Base-by-base conservation (phyloP, 2,329 filamentous ascomycete species). In the Knufia petricola region DNA sequence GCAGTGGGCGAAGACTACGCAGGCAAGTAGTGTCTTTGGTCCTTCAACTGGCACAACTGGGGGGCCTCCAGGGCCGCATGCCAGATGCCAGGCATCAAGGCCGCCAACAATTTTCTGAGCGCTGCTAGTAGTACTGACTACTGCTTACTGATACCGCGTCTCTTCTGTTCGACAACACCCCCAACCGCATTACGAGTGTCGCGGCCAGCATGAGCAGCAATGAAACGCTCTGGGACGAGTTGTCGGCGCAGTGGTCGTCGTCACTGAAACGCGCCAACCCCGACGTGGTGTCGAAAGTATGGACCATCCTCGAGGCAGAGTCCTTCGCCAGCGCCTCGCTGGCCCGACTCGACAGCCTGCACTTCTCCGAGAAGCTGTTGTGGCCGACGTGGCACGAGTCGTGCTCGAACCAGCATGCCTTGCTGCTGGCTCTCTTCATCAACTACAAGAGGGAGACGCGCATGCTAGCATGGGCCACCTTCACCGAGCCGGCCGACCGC, bases 351-450 rank as follows among this genome's bases (percentile, higher is more conserved):
- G 92, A 98, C 68, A 90, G 88, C 58, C 69, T 96, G 59, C 92
- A 95, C 69, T 81, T 89, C 36, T 69, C 98, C 51, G 92, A 98
- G 66, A 85, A 77, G 82, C 96, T 94, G 63, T 76, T 98, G 23
- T 98, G 92, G 92, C 92, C 92, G 39, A 87, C 85, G 45, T 98
- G 94, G 64, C 81, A 78, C 10, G 86, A 94, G 55, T 82, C 92
- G 60, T 81, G 87, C 3, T 94, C 90, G 26, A 94, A 98, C 64
- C 83, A 88, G 61, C 90, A 98, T 64, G 84, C 95, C 47, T 73
- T 96, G 28, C 74, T 98, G 53, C 81, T 96, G 60, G 85, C 85
- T 13, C 68, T 95, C 54, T 82, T 98, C 60, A 78, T 85, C 54
- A 94, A 90, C 64, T 82, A 89, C 51, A 96, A 95, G 71, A 79